A percentile compares a stretch with the other conserved stretches of the same genome.
These are phyloP conservation scores for Lactarius tabidus DNA, from an alignment of 768 basidiomycete genomes.

Conservation along the genomic window DNA sequence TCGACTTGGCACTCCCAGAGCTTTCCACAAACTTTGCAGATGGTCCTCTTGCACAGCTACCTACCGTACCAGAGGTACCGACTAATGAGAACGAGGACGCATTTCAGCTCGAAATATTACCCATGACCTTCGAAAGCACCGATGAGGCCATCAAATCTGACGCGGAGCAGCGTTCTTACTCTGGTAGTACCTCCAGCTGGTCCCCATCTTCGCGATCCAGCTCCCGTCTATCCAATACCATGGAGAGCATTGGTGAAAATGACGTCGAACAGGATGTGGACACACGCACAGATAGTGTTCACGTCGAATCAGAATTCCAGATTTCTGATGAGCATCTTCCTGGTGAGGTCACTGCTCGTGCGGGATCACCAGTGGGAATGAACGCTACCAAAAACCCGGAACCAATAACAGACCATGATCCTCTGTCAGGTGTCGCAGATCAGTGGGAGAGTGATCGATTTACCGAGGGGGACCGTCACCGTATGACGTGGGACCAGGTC, in stretches of 20 bases:
- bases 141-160: neutral
- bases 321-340: conserved; percentile 2
- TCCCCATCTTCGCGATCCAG: conserved; percentile 21
- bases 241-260: conserved; percentile 26
- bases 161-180: neutral
- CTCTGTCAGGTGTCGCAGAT: neutral
- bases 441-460: conserved; percentile 19
- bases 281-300: neutral
- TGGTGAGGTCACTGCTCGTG: conserved; percentile 23
- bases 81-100: conserved; percentile 17
- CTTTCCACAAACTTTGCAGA: conserved; percentile 9
- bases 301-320: conserved; percentile 4
- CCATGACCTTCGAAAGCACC: conserved; percentile 14
- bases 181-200: conserved; percentile 24
- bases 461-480: conserved; percentile 3
- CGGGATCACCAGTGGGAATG: conserved; percentile 22
- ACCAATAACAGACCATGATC: neutral
- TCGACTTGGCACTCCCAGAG: conserved; percentile 10
- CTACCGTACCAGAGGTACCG: conserved; percentile 17
- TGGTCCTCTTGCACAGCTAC: conserved; percentile 14
- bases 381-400: conserved; percentile 8
- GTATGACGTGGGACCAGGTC: conserved; percentile 10
- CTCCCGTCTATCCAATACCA: conserved; percentile 19
- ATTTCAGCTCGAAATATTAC: conserved; percentile 23
- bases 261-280: conserved; percentile 18